Conservation (phyloP, 768 basidiomycete species). For the Tephrocybe sp. region DNA sequence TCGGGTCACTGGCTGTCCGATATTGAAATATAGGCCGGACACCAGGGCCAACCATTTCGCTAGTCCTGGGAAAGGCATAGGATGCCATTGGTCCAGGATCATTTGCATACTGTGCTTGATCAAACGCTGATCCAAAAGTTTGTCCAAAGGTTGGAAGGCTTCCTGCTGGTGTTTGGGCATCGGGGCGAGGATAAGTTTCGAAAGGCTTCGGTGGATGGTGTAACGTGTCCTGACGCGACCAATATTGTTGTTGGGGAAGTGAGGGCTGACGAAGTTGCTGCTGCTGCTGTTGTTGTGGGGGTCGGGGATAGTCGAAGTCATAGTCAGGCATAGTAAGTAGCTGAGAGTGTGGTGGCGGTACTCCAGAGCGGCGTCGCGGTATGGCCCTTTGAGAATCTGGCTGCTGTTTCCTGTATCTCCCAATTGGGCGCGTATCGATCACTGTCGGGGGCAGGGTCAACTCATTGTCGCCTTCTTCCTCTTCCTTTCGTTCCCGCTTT, state of each 20-base stretch:
- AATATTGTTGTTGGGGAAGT: conserved; percentile 1
- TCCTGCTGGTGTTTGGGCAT: not conserved
- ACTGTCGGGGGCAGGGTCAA: not conserved
- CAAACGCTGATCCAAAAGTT: not conserved
- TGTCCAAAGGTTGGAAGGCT: conserved; percentile 1
- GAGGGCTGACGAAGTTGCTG: not conserved
- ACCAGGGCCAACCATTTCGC: not conserved
- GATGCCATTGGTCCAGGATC: conserved; percentile 5
- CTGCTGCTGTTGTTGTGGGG: not conserved
- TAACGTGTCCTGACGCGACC: not conserved
- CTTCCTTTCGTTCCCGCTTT: conserved; percentile 60
- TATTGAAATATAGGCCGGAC: not conserved
- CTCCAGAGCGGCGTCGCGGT: not conserved
- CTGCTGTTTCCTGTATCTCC: not conserved
- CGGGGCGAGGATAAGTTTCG: not conserved
- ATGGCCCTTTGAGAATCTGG: not conserved
- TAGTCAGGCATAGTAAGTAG: not conserved
- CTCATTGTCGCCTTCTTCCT: conserved; percentile 33
- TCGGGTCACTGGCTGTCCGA: not conserved
- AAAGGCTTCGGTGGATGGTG: not conserved
- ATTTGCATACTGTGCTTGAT: not conserved
- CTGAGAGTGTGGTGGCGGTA: not conserved
- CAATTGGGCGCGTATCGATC: not conserved
- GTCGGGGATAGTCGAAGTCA: not conserved
- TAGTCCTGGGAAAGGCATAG: not conserved